Base-by-base conservation (phyloP, 495 filamentous ascomycete species). In the Aspergillus conjunctus region DNA sequence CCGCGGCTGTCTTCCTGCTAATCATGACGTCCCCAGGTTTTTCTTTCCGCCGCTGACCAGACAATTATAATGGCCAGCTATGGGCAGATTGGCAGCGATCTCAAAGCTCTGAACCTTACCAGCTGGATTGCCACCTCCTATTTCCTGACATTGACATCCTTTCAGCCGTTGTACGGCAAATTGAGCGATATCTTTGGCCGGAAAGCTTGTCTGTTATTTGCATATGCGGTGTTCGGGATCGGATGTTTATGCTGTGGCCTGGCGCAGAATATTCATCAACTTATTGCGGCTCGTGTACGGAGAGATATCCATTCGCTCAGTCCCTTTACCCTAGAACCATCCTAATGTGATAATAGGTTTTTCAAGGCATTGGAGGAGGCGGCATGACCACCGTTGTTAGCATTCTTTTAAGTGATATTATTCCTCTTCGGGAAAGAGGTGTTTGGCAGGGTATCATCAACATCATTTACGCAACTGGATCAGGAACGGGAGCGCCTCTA, bases 391-490 rank as follows among this genome's bases (percentile, higher is more conserved):
- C 88, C 5, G 85, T 94, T 51, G 89, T 89, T 45, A 85, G 76
- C 56, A 93, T 96, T 52, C 71, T 96, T 32, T 72, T 96, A 59
- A 89, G 84, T 53, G 92, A 96, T 69, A 80, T 93, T 17, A 81
- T 95, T 4, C 80, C 89, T 9, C 77, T 96, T 52, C 79, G 88
- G n/a, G 86, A 92, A 54, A 72, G 91, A 61, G 91, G 90, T 5
- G 79, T 88, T 12, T 95, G 88, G 84, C 91, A 95, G 70, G 91
- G 91, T 18, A 83, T 92, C 49, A 78, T 93, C 64, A 95, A 94
- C 66, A 86, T 94, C 68, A 81, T 94, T 48, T 93, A 81, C 66
- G 86, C 91, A 1, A 72, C 78, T 61, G 92, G 92, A 18, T 80
- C 88, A 15, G 86, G 84, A 14, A 77, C 77, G 44, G 92, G 92